Evolutionary conservation across 495 filamentous ascomycete species (phyloP), one percentile per base, ranked within the genome.

Genomic region (Neurospora tetraspora): DNA sequence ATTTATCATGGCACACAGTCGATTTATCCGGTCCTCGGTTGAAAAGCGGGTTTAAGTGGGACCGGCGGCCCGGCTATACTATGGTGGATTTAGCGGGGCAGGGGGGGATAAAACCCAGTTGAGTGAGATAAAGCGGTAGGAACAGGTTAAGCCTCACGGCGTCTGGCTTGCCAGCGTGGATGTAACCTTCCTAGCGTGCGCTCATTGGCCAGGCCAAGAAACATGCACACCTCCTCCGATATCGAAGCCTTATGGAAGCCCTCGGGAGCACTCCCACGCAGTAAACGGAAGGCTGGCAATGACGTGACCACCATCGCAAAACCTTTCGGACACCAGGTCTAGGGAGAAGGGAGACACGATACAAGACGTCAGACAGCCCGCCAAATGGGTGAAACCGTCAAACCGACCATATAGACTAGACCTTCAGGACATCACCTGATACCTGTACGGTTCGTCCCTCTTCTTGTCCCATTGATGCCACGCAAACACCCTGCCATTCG

Each of bases 371-470:
- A 3, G 45, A 34, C 40, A 47, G 39, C 70, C 34, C 31, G 27
- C 31, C 23, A n/a, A 31, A 27, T 31, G 36, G 31, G 37, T 16
- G 39, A 20, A 68, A 61, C 53, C 23, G 27, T 61, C 53, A 61
- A 61, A 9, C 27, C 27, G 36, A 43, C 36, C 5, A 23, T 27
- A 53, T 36, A 10, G 14, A 6, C 68, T 36, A 10, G 14, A 6
- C 68, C 70, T 70, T 73, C 70, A 43, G 72, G 31, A 39, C 40
- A 76, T 76, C 76, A 70, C 38, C 53, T 75, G 74, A 76, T 77
- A 69, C 61, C 70, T 68, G 31, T 34, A 61, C 14, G 53, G 53
- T 61, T 34, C 27, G 53, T 18, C 18, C 27, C 53, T 71, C 45
- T 73, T 71, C 16, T 61, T 69, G 23, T 36, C 40, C 73, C 43